Percentiles rank a stretch among this genome's conserved stretches.
Evolutionary conservation across 2,329 filamentous ascomycete genomes (phyloP).

Genomic region (Lasiodiplodia sp.): DNA sequence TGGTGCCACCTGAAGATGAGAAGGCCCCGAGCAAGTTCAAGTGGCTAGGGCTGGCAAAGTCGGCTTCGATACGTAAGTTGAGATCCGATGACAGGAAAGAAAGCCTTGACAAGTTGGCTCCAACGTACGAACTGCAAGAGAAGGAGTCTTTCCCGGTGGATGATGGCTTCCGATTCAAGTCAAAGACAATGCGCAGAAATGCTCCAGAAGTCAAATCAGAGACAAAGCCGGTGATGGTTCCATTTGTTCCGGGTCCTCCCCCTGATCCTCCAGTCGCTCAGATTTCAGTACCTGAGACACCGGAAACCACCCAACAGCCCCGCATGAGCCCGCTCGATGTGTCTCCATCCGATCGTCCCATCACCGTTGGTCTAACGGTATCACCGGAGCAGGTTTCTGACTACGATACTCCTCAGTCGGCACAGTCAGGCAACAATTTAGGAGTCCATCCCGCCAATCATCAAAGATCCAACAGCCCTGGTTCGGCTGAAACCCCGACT

Average conservation of each 20-base stretch:
- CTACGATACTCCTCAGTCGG: slow-evolving; percentile 31
- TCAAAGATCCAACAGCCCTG: slow-evolving; percentile 48
- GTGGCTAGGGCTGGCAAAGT: slow-evolving; percentile 14
- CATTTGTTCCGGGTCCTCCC: slow-evolving; percentile 19
- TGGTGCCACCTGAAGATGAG: slow-evolving; percentile 10
- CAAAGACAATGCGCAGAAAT: slow-evolving; percentile 36
- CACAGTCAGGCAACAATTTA: neutral
- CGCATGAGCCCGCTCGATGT: slow-evolving; percentile 53
- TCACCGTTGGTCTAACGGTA: slow-evolving; percentile 74
- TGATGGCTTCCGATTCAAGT: slow-evolving; percentile 32
- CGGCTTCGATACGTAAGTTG: slow-evolving; percentile 24
- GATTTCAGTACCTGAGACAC: neutral
- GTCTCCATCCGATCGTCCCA: slow-evolving; percentile 74
- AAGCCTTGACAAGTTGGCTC: slow-evolving; percentile 11
- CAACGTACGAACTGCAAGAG: slow-evolving; percentile 25
- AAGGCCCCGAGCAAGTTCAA: slow-evolving; percentile 24
- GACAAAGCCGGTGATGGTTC: slow-evolving; percentile 4
- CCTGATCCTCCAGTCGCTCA: slow-evolving; percentile 18
- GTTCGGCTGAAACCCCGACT: slow-evolving; percentile 54
- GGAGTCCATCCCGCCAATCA: slow-evolving; percentile 37
- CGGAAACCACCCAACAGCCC: neutral
- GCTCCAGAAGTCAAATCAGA: slow-evolving; percentile 4
- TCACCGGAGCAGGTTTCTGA: slow-evolving; percentile 61
- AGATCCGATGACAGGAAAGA: slow-evolving; percentile 3
- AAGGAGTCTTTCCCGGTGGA: neutral